A percentile compares a stretch with the other conserved stretches of the same genome.
Evolutionary conservation across 1,284 basidiomycete genomes (phyloP).

Genomic region (Entoloma clypeatum): DNA sequence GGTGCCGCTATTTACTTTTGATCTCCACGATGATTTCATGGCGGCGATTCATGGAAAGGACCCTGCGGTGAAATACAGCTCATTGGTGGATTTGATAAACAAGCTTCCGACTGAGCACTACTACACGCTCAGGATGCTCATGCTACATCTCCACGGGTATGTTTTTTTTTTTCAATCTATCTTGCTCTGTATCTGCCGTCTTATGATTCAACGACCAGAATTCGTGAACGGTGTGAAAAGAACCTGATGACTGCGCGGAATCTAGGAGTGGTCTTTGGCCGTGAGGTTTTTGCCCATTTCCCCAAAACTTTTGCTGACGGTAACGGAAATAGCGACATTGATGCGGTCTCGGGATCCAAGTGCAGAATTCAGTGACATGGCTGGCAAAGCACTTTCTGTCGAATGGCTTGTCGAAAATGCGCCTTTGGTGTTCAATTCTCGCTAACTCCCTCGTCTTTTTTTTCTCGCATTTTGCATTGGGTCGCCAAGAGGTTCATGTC

Average conservation of each 20-base stretch:
- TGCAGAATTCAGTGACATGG: slow-evolving; percentile 95
- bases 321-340: slow-evolving; percentile 70
- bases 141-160: slow-evolving; percentile 85
- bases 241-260: slow-evolving; percentile 97
- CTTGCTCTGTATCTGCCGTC: not conserved
- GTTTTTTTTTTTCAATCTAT: slow-evolving; percentile 20
- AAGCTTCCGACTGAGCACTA: slow-evolving; percentile 86
- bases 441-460: slow-evolving; percentile 20
- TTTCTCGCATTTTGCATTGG: not conserved
- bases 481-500: not conserved
- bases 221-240: slow-evolving; percentile 62
- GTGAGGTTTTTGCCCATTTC: slow-evolving; percentile 55
- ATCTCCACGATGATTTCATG: slow-evolving; percentile 90
- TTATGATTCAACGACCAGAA: slow-evolving; percentile 38
- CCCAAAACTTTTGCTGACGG: slow-evolving; percentile 11
- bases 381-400: slow-evolving; percentile 87
- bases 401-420: slow-evolving; percentile 93
- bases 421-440: slow-evolving; percentile 49
- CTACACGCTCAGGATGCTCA: slow-evolving; percentile 77
- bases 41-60: slow-evolving; percentile 72
- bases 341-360: slow-evolving; percentile 86
- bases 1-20: slow-evolving; percentile 86
- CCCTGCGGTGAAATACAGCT: slow-evolving; percentile 51
- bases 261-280: slow-evolving; percentile 99
- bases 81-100: slow-evolving; percentile 68